Evolutionary conservation across 345 rosid genomes (phyloP).

Genomic region (thale cress (Arabidopsis thaliana)): DNA sequence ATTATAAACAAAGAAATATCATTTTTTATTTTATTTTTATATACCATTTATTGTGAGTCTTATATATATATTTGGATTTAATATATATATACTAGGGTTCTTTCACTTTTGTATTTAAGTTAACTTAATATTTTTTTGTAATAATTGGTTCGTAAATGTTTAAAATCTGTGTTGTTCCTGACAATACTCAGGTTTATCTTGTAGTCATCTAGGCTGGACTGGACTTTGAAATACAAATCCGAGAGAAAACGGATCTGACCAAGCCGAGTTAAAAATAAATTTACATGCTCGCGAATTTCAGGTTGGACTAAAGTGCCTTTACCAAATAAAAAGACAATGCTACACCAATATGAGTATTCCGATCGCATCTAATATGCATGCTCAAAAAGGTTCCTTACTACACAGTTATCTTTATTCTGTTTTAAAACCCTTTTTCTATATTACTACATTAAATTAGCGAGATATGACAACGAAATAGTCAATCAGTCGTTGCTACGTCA

Average conservation of each 20-base stretch:
- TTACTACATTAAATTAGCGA: conserved; percentile 4
- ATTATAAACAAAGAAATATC: no score
- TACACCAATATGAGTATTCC: conserved; percentile 21
- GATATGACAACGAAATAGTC: neutral
- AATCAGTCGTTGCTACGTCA: neutral
- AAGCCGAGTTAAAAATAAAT: neutral
- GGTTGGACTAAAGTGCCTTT: neutral
- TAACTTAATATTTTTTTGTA: neutral
- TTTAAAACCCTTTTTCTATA: conserved; percentile 4
- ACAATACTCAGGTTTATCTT: neutral
- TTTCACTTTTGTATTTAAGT: neutral
- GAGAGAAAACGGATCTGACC: neutral
- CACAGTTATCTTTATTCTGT: conserved; percentile 19
- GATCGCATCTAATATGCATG: conserved; percentile 40
- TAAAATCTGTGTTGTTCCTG: neutral
- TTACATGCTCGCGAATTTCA: neutral
- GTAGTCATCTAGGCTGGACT: neutral
- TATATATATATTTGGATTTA: neutral
- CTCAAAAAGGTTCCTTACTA: conserved; percentile 36
- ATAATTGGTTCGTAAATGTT: neutral
- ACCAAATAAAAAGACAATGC: conserved; percentile 1
- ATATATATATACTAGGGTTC: neutral
- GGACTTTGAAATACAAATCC: neutral
- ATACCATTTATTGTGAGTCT: neutral
- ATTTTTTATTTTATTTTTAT: no score